Conservation (phyloP, 768 basidiomycete species). For the Chiua virens region DNA sequence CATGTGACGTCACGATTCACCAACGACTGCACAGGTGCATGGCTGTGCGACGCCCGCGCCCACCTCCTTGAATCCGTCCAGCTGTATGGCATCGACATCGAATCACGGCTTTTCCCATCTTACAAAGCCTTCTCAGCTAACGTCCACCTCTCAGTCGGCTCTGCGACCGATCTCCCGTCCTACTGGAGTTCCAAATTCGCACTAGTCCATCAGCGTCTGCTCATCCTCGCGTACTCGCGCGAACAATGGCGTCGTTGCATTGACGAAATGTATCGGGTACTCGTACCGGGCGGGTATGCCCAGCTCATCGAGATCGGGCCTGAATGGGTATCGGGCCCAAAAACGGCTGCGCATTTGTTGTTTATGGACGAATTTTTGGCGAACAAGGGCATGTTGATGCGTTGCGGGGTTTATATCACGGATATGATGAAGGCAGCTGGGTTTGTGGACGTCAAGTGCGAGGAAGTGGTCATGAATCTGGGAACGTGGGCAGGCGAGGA, state of each 20-base stretch:
- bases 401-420: constrained; percentile 10
- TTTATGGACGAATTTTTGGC: constrained; percentile 13
- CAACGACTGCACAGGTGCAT: constrained; percentile 18
- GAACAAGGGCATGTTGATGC: constrained; percentile 6
- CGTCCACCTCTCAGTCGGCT: constrained; percentile 23
- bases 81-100: constrained; percentile 27
- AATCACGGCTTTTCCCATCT: constrained; percentile 19
- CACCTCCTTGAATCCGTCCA: constrained; percentile 19
- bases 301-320: constrained; percentile 33
- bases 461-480: constrained; percentile 18
- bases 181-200: constrained; percentile 32
- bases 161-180: constrained; percentile 27
- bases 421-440: constrained; percentile 21
- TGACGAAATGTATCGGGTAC: constrained; percentile 30
- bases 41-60: constrained; percentile 19
- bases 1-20: too few species aligned
- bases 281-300: constrained; percentile 32
- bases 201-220: constrained; percentile 34
- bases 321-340: constrained; percentile 13
- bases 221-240: constrained; percentile 27
- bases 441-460: constrained; percentile 16
- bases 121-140: constrained; percentile 3
- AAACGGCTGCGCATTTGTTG: constrained; percentile 7
- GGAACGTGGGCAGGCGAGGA: constrained; percentile 27
- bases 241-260: constrained; percentile 29